Evolutionary conservation across 495 filamentous ascomycete genomes (phyloP), one percentile per base, ranked within the genome.

Genomic region (Hypoxylon fragiforme): DNA sequence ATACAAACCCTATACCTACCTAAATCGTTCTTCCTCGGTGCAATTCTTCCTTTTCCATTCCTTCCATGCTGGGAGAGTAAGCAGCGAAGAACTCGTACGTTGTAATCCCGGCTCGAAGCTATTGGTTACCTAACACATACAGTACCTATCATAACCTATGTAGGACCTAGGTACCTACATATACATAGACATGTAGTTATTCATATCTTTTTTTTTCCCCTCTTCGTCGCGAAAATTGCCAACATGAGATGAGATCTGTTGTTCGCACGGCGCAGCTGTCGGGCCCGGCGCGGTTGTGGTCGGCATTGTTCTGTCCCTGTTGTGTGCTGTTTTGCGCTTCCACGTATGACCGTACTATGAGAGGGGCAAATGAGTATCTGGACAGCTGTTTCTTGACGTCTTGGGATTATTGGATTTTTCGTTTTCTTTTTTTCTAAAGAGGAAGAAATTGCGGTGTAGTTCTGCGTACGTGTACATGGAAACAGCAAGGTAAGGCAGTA

Each of bases 61-160:
- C n/a, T n/a, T n/a, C n/a, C n/a, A n/a, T n/a, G n/a, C n/a, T 62
- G 38, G 43, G 49, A 45, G 49, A 34, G 54, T 62, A 57, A 57
- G 53, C 49, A 50, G 36, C 60, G 54, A 53, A 62, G 38, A 51
- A 13, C 48, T 57, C 53, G 47, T 47, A 47, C 22, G 30, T 51
- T 43, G 38, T 28, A 38, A 54, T 50, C 44, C 44, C 26, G 49
- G 44, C 19, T 50, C 50, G 60, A 54, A 53, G 58, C 44, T 62
- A 57, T 49, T 57, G n/a, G 30, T n/a, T n/a, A n/a, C n/a, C n/a
- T n/a, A n/a, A n/a, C n/a, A n/a, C n/a, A n/a, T n/a, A n/a, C n/a
- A n/a, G n/a, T n/a, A n/a, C n/a, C n/a, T n/a, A n/a, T n/a, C n/a
- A 18, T 12, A 48, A 18, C 24, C 11, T 15, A 7, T 35, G 44